phyloP scores from a whole-genome alignment of 2,329 filamentous ascomycete genomes.

The Talaromyces marneffei region DNA sequence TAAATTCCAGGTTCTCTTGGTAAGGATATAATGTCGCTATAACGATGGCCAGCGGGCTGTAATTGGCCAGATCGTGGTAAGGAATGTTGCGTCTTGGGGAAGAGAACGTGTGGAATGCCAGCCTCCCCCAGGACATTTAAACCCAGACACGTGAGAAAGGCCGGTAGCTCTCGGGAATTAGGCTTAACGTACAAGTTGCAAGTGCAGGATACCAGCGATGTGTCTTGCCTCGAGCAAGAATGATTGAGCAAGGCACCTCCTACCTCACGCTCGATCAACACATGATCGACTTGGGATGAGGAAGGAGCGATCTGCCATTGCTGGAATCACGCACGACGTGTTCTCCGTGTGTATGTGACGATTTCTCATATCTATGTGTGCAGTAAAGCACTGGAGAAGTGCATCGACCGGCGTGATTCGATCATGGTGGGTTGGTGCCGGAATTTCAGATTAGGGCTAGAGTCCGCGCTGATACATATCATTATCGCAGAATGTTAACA shows the following conservation, averaged over 20 bases:
- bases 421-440: neutral
- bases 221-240: constrained; percentile 11
- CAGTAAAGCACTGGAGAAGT: neutral
- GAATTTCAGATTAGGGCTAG: constrained; percentile 4
- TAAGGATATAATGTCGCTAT: constrained; percentile 4
- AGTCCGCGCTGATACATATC: neutral
- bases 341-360: neutral
- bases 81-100: constrained; percentile 9
- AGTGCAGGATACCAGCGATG: neutral
- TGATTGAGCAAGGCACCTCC: neutral
- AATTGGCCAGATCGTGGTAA: constrained; percentile 6
- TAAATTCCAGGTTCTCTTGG: neutral
- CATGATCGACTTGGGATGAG: neutral
- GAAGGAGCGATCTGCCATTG: neutral
- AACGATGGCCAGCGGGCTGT: neutral
- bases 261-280: neutral
- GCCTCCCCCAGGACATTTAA: constrained; percentile 2
- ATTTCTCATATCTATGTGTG: neutral
- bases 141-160: constrained; percentile 1
- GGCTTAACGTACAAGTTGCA: neutral
- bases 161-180: neutral
- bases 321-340: neutral
- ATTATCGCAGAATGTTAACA: neutral
- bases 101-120: constrained; percentile 13
- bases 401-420: neutral